Percentiles rank a stretch among this genome's conserved stretches.
Conservation (phyloP, 2,329 filamentous ascomycete species). For the Ambrosiella xylebori region DNA sequence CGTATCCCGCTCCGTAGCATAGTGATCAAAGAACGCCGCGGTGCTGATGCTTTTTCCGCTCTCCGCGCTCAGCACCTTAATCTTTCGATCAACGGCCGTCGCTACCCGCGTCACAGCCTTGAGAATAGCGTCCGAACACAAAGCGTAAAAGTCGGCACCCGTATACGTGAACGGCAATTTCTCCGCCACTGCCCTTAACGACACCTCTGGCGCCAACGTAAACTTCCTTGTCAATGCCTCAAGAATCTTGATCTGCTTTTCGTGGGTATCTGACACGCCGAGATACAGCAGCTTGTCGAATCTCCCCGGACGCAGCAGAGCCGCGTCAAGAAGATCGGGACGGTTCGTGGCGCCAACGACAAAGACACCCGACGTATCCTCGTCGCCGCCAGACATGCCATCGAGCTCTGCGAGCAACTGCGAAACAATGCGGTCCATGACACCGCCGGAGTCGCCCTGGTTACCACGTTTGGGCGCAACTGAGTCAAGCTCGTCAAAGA, state of each 20-base stretch:
- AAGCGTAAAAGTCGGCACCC: constrained; percentile 88
- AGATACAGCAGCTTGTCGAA: constrained; percentile 99
- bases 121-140: constrained; percentile 96
- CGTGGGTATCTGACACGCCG: constrained; percentile 88
- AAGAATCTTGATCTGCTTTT: constrained; percentile 87
- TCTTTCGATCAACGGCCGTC: constrained; percentile 64
- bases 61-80: constrained; percentile 47
- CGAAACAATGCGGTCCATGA: constrained; percentile 95
- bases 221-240: constrained; percentile 96
- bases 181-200: constrained; percentile 55
- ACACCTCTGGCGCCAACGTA: constrained; percentile 62
- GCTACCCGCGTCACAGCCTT: constrained; percentile 93
- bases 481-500: constrained; percentile 85
- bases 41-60: constrained; percentile 47
- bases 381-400: constrained; percentile 54
- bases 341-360: constrained; percentile 94
- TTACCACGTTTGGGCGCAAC: constrained; percentile 94
- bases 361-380: constrained; percentile 66
- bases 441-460: constrained; percentile 89
- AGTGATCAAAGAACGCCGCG: constrained; percentile 90
- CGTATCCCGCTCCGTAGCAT: constrained; percentile 65
- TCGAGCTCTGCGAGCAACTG: constrained; percentile 90
- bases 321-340: constrained; percentile 82
- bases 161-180: constrained; percentile 88
- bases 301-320: constrained; percentile 69